Base-by-base conservation (phyloP, 371 early-diverging fungal genomes). In the Mucor mucedo region DNA sequence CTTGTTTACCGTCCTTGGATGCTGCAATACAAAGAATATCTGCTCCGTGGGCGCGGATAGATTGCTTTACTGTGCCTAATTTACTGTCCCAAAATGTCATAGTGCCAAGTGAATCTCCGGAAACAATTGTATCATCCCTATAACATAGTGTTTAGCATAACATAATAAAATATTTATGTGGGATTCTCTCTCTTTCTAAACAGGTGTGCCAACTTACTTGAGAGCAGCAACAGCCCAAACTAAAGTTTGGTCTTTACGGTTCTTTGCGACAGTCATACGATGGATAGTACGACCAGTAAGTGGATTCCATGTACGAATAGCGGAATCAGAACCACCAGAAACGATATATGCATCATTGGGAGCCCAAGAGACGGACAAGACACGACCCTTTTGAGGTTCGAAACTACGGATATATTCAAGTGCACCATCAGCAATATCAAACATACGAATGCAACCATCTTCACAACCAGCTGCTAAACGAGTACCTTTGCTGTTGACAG, bases 391-490 rank as follows among this genome's bases (percentile, higher is more conserved):
- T 65, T 87, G 85, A 57, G 84, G 86, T 66, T 92, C 91, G 65
- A 93, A 88, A 42, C 87, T 84, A 33, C 86, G 84, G 61, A 87
- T 72, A 65, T 88, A 91, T 54, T 82, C 81, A 52, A 96, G 71
- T 40, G 79, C 75, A 33, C 84, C 90, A 64, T 92, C 89, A 14
- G 87, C 78, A 62, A 97, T 89, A 70, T 91, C 86, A 65, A 95
- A 94, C 32, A 96, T 70, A 41, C 96, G 85, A 54, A 96, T 87
- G 61, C 87, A 84, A 0, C 96, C 97, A 79, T 98, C 98, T 68
- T 96, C 97, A 68, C 95, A 96, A 13, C 95, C 97, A 32, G 95
- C 87, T 27, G 95, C 97, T 28, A 97, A 78, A 35, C 80, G 72
- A 9, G 92, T 91, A 60, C 92, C 87, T 33, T 79, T 79, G 32